Evolutionary conservation across 192 early-diverging fungal genomes (phyloP).

Genomic region (Umbelopsis isabellina): DNA sequence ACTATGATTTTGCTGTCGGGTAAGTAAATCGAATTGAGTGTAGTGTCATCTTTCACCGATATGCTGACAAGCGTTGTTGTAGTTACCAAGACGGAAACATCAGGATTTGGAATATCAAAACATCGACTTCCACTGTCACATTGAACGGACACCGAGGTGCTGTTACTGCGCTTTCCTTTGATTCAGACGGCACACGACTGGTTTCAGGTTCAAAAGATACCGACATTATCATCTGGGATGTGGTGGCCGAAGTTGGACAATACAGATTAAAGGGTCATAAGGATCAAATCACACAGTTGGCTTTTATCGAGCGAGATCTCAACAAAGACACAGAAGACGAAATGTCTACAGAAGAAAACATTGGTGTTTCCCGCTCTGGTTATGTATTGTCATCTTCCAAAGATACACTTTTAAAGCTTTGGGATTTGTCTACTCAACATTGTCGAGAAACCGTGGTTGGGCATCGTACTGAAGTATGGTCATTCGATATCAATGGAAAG

Average conservation of each 20-base stretch:
- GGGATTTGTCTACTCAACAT: constrained; percentile 93
- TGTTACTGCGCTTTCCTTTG: constrained; percentile 84
- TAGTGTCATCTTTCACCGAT: background rate
- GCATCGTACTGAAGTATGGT: constrained; percentile 96
- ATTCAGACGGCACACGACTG: constrained; percentile 76
- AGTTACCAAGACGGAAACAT: constrained; percentile 92
- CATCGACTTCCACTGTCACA: constrained; percentile 61
- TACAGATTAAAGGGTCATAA: constrained; percentile 93
- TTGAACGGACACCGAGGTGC: constrained; percentile 92
- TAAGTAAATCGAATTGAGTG: constrained; percentile 30
- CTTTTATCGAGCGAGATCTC: constrained; percentile 53
- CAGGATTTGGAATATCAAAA: constrained; percentile 79
- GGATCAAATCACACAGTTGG: constrained; percentile 85
- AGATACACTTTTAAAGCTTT: constrained; percentile 94
- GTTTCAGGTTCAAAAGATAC: constrained; percentile 94
- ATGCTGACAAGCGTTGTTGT: background rate
- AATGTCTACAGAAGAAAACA: constrained; percentile 22
- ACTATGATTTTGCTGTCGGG: constrained; percentile 86
- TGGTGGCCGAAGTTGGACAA: constrained; percentile 87
- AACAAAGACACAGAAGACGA: background rate
- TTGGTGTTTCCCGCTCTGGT: constrained; percentile 55
- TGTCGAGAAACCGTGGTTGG: constrained; percentile 93
- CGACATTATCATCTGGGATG: constrained; percentile 95
- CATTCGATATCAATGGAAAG: constrained; percentile 70
- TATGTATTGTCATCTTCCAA: constrained; percentile 91